Percentiles rank a stretch among this genome's conserved stretches.
phyloP scores from a whole-genome alignment of 768 basidiomycete species.

The Agaricus subrufescens region DNA sequence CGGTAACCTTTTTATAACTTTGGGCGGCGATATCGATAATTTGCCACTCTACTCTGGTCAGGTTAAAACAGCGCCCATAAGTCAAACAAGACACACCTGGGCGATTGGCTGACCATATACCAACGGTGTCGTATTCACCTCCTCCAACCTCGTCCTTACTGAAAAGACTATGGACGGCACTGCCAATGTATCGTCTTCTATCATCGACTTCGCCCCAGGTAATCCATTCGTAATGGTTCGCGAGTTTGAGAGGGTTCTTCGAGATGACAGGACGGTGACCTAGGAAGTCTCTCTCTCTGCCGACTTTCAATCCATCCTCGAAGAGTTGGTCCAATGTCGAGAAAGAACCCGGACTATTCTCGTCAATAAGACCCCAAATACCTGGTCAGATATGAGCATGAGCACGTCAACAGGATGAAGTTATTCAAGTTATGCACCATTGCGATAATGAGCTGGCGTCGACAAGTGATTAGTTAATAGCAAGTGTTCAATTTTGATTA shows the following conservation, averaged over 20 bases:
- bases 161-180: slow-evolving; percentile 67
- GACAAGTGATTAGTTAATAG: background rate
- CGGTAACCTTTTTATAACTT: slow-evolving; percentile 78
- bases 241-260: slow-evolving; percentile 63
- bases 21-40: slow-evolving; percentile 78
- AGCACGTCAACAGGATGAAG: background rate
- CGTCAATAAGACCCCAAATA: slow-evolving; percentile 51
- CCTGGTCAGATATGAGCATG: slow-evolving; percentile 26
- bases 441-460: slow-evolving; percentile 64
- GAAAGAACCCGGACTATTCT: slow-evolving; percentile 45
- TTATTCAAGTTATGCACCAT: slow-evolving; percentile 37
- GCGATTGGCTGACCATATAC: slow-evolving; percentile 79
- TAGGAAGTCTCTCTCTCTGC: slow-evolving; percentile 51
- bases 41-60: slow-evolving; percentile 75
- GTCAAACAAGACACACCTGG: slow-evolving; percentile 48
- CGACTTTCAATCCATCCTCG: slow-evolving; percentile 48
- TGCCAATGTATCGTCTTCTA: slow-evolving; percentile 70
- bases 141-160: slow-evolving; percentile 55
- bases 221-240: slow-evolving; percentile 67
- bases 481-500: background rate
- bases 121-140: slow-evolving; percentile 68
- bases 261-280: slow-evolving; percentile 68
- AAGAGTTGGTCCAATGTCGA: slow-evolving; percentile 62
- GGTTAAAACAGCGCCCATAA: background rate
- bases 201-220: slow-evolving; percentile 70